Percentiles rank a stretch among this genome's conserved stretches.
phyloP scores from a whole-genome alignment of 108 stramenopile genomes.

The Cylindrotheca closterium region DNA sequence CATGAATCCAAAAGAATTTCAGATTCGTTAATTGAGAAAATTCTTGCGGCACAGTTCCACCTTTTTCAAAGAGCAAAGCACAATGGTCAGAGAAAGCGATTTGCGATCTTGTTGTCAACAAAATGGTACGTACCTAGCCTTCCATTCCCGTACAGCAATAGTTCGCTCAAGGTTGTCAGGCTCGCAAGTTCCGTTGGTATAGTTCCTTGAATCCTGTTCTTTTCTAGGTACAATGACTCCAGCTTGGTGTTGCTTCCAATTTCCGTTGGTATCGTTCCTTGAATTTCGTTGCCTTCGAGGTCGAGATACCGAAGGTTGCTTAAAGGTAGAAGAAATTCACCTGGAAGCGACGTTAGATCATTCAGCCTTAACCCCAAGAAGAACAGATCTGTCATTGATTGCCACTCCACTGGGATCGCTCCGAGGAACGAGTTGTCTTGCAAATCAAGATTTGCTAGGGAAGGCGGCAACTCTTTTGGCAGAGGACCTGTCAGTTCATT shows the following conservation, averaged over 20 bases:
- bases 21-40: not conserved
- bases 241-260: not conserved
- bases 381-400: not conserved
- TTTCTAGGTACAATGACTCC: not conserved
- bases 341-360: not conserved
- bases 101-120: too few relatives aligned
- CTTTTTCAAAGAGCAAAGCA: too few relatives aligned
- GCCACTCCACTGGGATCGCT: not conserved
- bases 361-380: constrained; percentile 2
- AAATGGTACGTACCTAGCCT: not conserved
- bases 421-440: not conserved
- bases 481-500: not conserved
- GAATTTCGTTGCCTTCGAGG: not conserved
- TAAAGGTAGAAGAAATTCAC: not conserved
- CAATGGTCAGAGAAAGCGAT: too few relatives aligned
- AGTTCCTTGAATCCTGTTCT: not conserved
- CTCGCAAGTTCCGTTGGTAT: not conserved
- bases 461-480: not conserved
- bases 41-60: not conserved
- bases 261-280: constrained; percentile 8
- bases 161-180: not conserved
- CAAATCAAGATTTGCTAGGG: not conserved
- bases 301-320: not conserved
- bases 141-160: not conserved
- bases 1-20: not conserved